A percentile compares a stretch with the other conserved stretches of the same genome.
Evolutionary conservation across 2,329 filamentous ascomycete species (phyloP).

Genomic region (Blumeria graminis): DNA sequence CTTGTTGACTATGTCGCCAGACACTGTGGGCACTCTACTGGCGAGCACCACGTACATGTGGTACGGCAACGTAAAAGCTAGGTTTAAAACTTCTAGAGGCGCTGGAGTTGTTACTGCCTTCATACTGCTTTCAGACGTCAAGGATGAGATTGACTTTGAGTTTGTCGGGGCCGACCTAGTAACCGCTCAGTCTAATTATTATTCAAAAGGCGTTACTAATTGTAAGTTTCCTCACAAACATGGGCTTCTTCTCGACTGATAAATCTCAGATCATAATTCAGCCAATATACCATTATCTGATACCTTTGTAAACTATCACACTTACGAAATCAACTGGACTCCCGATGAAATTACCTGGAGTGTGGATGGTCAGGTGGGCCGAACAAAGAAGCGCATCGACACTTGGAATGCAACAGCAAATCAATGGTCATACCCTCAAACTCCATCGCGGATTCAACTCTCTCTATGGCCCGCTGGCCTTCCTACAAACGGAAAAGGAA

Average conservation of each 20-base stretch:
- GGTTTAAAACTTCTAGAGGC: constrained; percentile 62
- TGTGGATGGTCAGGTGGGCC: constrained; percentile 56
- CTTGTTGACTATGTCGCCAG: constrained; percentile 70
- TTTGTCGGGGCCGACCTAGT: constrained; percentile 62
- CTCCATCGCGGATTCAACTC: constrained; percentile 70
- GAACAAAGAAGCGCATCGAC: constrained; percentile 47
- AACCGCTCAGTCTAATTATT: constrained; percentile 81
- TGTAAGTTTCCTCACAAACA: constrained; percentile 33
- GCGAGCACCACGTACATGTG: constrained; percentile 74
- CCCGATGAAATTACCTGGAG: constrained; percentile 70
- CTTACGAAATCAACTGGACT: constrained; percentile 83
- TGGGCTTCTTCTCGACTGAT: neutral
- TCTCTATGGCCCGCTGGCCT: constrained; percentile 91
- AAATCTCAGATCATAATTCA: constrained; percentile 41
- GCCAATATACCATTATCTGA: constrained; percentile 44
- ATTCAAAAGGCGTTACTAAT: constrained; percentile 78
- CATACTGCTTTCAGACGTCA: constrained; percentile 82
- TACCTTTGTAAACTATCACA: constrained; percentile 59
- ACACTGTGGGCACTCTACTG: constrained; percentile 68
- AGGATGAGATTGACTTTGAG: constrained; percentile 97
- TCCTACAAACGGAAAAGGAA: constrained; percentile 54
- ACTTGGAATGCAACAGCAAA: constrained; percentile 73
- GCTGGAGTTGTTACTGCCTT: constrained; percentile 89
- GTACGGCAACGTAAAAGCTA: constrained; percentile 84
- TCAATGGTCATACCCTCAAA: constrained; percentile 75